Conservation (phyloP, 768 basidiomycete species). For the Lactarius pseudohatsudake region DNA sequence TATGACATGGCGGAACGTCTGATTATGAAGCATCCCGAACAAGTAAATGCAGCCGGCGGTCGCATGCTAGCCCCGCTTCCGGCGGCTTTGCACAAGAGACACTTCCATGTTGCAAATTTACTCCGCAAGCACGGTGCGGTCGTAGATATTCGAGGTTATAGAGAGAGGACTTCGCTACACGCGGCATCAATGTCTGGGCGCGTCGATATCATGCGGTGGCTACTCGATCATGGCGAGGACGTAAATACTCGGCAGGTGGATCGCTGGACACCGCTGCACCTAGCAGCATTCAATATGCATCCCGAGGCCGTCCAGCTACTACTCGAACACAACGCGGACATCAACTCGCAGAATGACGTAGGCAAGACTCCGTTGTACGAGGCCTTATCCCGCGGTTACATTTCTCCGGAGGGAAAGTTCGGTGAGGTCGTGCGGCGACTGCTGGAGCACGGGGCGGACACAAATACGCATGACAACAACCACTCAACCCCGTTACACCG, state of each 20-base stretch:
- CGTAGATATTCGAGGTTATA: background rate
- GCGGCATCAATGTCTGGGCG: background rate
- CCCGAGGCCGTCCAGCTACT: background rate
- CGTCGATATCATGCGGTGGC: background rate
- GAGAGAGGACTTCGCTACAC: background rate
- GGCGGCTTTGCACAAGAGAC: background rate
- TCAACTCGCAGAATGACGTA: background rate
- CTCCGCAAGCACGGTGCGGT: background rate
- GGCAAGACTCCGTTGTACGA: background rate
- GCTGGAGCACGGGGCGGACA: background rate
- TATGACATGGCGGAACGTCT: background rate
- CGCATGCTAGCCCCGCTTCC: background rate
- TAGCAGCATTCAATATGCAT: background rate
- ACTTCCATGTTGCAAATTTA: background rate
- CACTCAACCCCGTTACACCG: background rate
- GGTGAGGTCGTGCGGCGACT: background rate
- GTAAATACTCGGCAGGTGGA: background rate
- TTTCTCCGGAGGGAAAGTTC: background rate
- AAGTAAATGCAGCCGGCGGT: background rate
- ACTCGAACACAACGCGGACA: background rate
- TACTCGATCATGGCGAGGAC: background rate
- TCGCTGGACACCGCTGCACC: background rate
- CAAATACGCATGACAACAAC: background rate
- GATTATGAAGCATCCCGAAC: background rate
- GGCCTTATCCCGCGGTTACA: accelerated